A percentile compares a stretch with the other conserved stretches of the same genome.
Evolutionary conservation across 371 early-diverging fungal genomes (phyloP).

Genomic region (Rhizopus microsporus): DNA sequence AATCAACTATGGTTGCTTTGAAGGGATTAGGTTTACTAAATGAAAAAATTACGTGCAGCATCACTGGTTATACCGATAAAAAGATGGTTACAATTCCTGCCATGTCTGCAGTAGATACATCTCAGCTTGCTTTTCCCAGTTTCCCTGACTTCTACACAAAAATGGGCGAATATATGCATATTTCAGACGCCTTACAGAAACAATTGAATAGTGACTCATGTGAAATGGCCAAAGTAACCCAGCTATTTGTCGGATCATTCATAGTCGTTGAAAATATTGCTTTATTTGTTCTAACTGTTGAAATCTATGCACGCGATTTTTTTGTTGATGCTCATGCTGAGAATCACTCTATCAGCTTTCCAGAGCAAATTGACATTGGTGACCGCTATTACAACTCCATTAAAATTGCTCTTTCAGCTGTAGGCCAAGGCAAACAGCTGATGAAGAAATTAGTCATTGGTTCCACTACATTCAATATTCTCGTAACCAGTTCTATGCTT

Average conservation of each 20-base stretch:
- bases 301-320: background rate
- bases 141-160: background rate
- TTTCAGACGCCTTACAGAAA: background rate
- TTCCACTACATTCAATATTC: background rate
- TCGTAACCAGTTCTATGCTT: background rate
- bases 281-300: background rate
- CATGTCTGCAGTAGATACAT: too few relatives aligned
- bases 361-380: background rate
- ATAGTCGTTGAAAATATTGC: background rate
- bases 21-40: too few relatives aligned
- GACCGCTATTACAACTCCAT: background rate
- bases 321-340: background rate
- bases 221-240: background rate
- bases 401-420: background rate
- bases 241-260: background rate
- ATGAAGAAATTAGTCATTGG: slow-evolving; percentile 1
- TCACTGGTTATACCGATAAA: too few relatives aligned
- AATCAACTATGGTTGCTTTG: too few relatives aligned
- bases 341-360: background rate
- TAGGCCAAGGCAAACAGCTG: background rate
- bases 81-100: too few relatives aligned
- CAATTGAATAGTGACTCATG: background rate
- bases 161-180: background rate
- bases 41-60: too few relatives aligned
- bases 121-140: too few relatives aligned